Evolutionary conservation across 192 early-diverging fungal genomes (phyloP).

Genomic region (Mortierella hygrophila): DNA sequence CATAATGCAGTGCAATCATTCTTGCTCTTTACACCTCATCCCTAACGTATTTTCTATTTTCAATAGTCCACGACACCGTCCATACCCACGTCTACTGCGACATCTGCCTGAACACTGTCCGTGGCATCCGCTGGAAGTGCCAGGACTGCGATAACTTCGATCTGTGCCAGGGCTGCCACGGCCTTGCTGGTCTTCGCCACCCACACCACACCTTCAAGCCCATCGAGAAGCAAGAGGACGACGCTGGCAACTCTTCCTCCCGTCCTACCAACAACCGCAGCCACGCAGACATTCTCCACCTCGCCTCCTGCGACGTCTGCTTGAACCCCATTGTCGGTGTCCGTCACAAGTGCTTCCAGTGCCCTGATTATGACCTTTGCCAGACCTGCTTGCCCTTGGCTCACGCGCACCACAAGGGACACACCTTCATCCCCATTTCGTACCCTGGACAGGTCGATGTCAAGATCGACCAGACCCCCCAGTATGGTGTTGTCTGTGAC

Average conservation of each 20-base stretch:
- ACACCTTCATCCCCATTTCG: conserved; percentile 60
- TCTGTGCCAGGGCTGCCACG: conserved; percentile 59
- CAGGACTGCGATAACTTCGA: conserved; percentile 70
- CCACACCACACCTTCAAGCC: conserved; percentile 46
- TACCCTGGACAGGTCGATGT: conserved; percentile 44
- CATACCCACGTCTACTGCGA: conserved; percentile 67
- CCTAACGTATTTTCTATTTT: not conserved
- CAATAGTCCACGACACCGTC: conserved; percentile 11
- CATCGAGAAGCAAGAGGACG: conserved; percentile 11
- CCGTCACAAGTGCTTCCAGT: conserved; percentile 71
- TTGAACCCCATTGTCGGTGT: conserved; percentile 63
- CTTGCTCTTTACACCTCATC: no score
- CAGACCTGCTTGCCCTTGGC: conserved; percentile 53
- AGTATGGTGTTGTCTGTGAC: conserved; percentile 63
- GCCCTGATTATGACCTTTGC: conserved; percentile 70
- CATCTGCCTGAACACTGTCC: conserved; percentile 62
- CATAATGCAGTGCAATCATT: not conserved
- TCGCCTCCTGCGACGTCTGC: conserved; percentile 71
- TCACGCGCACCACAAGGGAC: conserved; percentile 45
- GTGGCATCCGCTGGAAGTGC: conserved; percentile 72
- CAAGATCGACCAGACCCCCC: conserved; percentile 47
- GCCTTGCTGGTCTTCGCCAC: conserved; percentile 15
- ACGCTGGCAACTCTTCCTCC: not conserved
- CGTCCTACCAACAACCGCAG: conserved; percentile 1
- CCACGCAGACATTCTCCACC: not conserved